A percentile compares a stretch with the other conserved stretches of the same genome.
These are phyloP conservation scores for Colletotrichum filicis DNA, from an alignment of 2,329 filamentous ascomycete genomes.

Conservation along the genomic window DNA sequence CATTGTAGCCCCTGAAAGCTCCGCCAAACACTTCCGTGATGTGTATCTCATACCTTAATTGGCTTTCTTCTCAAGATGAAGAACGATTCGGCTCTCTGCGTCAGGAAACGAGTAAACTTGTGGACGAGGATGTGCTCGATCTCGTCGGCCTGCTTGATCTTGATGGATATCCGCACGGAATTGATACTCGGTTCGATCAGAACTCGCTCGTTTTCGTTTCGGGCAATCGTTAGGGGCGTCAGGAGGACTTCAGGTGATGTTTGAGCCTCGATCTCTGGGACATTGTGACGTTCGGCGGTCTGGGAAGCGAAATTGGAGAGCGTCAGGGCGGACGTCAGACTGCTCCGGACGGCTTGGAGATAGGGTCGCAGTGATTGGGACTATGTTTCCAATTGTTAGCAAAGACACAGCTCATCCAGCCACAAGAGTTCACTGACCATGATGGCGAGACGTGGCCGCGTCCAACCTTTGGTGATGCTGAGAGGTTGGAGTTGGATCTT, in stretches of 20 bases:
- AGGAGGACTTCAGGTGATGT: constrained; percentile 94
- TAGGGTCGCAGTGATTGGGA: constrained; percentile 98
- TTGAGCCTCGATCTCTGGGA: constrained; percentile 94
- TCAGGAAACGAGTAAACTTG: constrained; percentile 97
- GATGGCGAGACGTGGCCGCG: constrained; percentile 28
- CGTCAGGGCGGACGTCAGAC: constrained; percentile 91
- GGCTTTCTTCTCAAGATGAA: constrained; percentile 96
- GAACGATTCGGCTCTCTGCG: constrained; percentile 94
- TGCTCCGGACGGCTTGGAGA: constrained; percentile 94
- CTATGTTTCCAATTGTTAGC: constrained; percentile 54
- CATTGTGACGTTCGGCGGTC: constrained; percentile 95
- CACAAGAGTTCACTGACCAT: constrained; percentile 21
- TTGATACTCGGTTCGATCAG: constrained; percentile 97
- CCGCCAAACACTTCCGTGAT: neutral
- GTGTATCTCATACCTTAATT: constrained; percentile 75
- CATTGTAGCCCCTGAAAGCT: neutral
- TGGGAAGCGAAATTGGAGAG: constrained; percentile 98
- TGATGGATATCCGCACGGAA: constrained; percentile 95
- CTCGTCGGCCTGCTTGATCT: constrained; percentile 99
- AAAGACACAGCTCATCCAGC: neutral
- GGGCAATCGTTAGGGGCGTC: constrained; percentile 88
- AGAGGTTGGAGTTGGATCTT: constrained; percentile 30
- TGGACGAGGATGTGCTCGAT: constrained; percentile 98
- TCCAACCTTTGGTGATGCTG: constrained; percentile 28
- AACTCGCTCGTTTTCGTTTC: constrained; percentile 97